A percentile compares a stretch with the other conserved stretches of the same genome.
These are phyloP conservation scores for Phialocephala sp. DNA, from an alignment of 2,329 filamentous ascomycete genomes.

Conservation along the genomic window DNA sequence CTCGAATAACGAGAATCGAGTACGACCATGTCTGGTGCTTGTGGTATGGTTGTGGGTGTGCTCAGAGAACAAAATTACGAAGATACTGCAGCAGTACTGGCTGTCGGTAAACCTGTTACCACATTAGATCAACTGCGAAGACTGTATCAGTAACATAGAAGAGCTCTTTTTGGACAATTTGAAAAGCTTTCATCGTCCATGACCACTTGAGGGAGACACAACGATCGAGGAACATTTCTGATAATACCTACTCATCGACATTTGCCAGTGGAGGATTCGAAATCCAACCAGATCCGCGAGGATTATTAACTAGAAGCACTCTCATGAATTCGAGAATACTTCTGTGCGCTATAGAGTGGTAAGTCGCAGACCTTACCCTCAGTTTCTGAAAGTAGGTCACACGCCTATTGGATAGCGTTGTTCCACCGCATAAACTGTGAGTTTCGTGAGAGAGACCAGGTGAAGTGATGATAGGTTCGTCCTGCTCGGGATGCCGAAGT, in stretches of 20 bases:
- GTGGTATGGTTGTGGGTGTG: conserved; percentile 3
- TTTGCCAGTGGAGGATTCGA: background rate
- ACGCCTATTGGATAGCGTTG: background rate
- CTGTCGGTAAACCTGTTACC: conserved; percentile 7
- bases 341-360: background rate
- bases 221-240: background rate
- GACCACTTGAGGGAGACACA: background rate
- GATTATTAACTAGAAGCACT: background rate
- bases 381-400: background rate
- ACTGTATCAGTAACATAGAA: conserved; percentile 9
- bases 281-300: background rate
- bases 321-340: conserved; percentile 1
- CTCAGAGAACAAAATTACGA: conserved; percentile 7
- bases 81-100: conserved; percentile 19
- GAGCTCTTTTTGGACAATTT: background rate
- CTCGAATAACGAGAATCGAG: background rate
- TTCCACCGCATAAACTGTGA: background rate
- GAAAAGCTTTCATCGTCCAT: background rate
- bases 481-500: conserved; percentile 14
- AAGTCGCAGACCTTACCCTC: background rate
- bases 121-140: conserved; percentile 9
- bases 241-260: background rate
- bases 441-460: background rate
- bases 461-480: background rate
- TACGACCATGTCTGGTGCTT: conserved; percentile 14